Evolutionary conservation across 495 filamentous ascomycete genomes (phyloP).

Genomic region (Penicillium ochrochloron): DNA sequence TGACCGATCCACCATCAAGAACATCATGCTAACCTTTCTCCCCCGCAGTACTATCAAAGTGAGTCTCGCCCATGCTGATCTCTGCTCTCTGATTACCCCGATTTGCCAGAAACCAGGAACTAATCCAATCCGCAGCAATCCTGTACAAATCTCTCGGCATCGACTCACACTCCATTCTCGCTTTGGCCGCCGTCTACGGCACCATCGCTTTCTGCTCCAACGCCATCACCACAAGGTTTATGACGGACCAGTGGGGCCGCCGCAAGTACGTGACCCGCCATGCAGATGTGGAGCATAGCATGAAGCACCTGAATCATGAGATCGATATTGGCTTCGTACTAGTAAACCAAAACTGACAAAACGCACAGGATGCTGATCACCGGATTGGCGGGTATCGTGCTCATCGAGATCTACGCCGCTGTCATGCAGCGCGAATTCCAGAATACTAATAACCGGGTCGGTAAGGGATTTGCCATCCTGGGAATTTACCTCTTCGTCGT

Average conservation of each 20-base stretch:
- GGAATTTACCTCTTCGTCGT: conserved; percentile 65
- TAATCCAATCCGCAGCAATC: conserved; percentile 38
- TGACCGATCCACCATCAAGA: background rate
- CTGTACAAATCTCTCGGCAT: conserved; percentile 63
- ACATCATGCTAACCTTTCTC: background rate
- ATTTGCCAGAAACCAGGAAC: background rate
- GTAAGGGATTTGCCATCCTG: conserved; percentile 64
- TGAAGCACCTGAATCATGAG: background rate
- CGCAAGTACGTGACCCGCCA: conserved; percentile 48
- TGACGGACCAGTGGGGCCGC: conserved; percentile 65
- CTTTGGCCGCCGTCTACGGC: conserved; percentile 60
- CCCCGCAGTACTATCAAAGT: conserved; percentile 59
- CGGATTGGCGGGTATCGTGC: conserved; percentile 53
- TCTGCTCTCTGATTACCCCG: background rate
- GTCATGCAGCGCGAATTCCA: conserved; percentile 63
- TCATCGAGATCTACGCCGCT: conserved; percentile 62
- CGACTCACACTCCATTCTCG: conserved; percentile 53
- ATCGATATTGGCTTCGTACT: background rate
- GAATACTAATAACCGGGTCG: conserved; percentile 56
- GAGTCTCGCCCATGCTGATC: conserved; percentile 19
- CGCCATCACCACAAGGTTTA: conserved; percentile 53
- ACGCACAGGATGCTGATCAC: conserved; percentile 54
- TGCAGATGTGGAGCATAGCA: background rate
- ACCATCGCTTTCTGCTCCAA: conserved; percentile 60
- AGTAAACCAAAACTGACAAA: conserved; percentile 8